phyloP scores from a whole-genome alignment of 1,139 yeast species.

The Hanseniaspora uvarum region DNA sequence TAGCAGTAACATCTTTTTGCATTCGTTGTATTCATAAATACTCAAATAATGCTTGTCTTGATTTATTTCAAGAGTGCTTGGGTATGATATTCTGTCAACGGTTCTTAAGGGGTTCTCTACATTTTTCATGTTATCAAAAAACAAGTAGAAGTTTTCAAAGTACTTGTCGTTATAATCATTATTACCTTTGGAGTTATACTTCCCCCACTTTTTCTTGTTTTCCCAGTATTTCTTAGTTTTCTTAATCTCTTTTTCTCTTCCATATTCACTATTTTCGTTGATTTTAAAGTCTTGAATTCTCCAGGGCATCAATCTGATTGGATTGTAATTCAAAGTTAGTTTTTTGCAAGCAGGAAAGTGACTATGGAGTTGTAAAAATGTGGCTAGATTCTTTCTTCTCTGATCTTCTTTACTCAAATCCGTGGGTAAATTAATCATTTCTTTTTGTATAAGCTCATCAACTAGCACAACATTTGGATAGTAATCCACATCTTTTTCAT shows the following conservation, averaged over 20 bases:
- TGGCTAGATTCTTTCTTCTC: neutral
- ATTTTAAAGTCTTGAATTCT: conserved; percentile 30
- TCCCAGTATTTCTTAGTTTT: conserved; percentile 14
- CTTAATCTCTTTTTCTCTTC: conserved; percentile 13
- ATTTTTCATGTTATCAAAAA: conserved; percentile 11
- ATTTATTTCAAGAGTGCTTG: conserved; percentile 2
- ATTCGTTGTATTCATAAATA: conserved; percentile 1
- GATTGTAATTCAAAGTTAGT: conserved; percentile 28
- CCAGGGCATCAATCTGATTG: conserved; percentile 30
- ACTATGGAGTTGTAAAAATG: neutral
- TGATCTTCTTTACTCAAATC: neutral
- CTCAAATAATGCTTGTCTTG: conserved; percentile 4
- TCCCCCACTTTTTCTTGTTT: neutral
- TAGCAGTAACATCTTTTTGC: conserved; percentile 5
- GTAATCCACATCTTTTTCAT: neutral
- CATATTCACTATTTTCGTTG: conserved; percentile 22
- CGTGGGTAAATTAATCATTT: neutral
- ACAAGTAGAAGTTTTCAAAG: neutral
- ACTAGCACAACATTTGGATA: neutral
- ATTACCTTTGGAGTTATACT: neutral
- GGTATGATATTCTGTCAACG: conserved; percentile 12
- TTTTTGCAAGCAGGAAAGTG: neutral
- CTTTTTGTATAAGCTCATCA: neutral
- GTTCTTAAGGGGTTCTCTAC: conserved; percentile 7
- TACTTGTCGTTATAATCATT: neutral